Percentiles rank a stretch among this genome's conserved stretches.
Conservation (phyloP, 140 eudicot species). For the Ambrosia hybrid region DNA sequence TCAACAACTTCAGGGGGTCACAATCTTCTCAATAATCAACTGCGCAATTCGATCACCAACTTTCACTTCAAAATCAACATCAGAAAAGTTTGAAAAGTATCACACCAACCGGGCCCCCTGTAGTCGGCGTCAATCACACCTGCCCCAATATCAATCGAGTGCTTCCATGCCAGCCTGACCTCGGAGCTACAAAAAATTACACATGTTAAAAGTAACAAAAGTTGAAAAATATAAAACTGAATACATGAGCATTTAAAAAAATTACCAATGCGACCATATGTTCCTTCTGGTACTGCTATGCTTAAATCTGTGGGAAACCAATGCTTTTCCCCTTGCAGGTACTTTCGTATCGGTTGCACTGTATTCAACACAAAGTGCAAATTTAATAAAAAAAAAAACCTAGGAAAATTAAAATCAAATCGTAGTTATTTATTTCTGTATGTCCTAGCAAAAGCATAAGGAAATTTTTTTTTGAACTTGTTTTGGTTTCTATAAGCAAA, state of each 20-base stretch:
- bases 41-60: slow-evolving; percentile 65
- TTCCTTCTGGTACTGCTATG: slow-evolving; percentile 70
- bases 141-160: slow-evolving; percentile 68
- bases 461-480: too few species aligned
- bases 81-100: slow-evolving; percentile 65
- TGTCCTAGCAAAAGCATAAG: too few species aligned
- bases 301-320: slow-evolving; percentile 73
- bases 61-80: slow-evolving; percentile 61
- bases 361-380: slow-evolving; percentile 9
- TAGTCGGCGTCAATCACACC: slow-evolving; percentile 75
- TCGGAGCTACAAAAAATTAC: slow-evolving; percentile 48
- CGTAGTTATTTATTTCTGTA: too few species aligned
- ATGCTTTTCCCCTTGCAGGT: slow-evolving; percentile 78
- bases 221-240: neutral
- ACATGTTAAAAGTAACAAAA: too few species aligned
- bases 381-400: neutral
- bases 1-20: slow-evolving; percentile 52
- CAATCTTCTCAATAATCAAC: slow-evolving; percentile 49
- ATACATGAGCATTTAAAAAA: neutral
- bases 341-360: slow-evolving; percentile 63
- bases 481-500: too few species aligned
- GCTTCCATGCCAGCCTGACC: slow-evolving; percentile 78
- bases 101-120: slow-evolving; percentile 65
- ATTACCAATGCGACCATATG: slow-evolving; percentile 75
- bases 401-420: neutral